Conservation (phyloP, 2,329 filamentous ascomycete species). For the Raffaelea ambrosiae region DNA sequence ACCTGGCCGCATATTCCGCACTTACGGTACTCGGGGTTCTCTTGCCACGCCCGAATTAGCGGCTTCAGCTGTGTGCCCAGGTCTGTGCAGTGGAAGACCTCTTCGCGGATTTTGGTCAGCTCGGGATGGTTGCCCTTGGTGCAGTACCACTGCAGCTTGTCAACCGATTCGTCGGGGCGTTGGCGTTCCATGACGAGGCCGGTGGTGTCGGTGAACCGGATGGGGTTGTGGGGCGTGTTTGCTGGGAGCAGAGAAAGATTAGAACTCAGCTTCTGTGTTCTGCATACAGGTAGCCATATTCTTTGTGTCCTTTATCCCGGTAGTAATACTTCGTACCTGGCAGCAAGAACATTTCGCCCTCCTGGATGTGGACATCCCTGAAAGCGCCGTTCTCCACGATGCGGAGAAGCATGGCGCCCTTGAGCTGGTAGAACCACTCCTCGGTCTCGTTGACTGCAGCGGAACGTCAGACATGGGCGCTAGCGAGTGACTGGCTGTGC, state of each 20-base stretch:
- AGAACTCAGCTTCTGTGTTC: no score
- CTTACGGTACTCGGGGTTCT: conserved; percentile 54
- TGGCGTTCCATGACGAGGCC: conserved; percentile 85
- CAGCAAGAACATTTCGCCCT: conserved; percentile 4
- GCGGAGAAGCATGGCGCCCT: conserved; percentile 2
- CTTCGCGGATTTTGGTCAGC: conserved; percentile 66
- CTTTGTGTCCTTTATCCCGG: no score
- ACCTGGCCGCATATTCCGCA: conserved; percentile 69
- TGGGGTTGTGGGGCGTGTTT: conserved; percentile 51
- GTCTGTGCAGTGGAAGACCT: conserved; percentile 76
- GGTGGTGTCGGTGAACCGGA: conserved; percentile 84
- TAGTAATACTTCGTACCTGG: no score
- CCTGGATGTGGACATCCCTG: background rate
- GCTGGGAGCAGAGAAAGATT: no score
- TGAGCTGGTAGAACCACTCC: conserved; percentile 4
- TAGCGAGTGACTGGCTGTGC: no score
- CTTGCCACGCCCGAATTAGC: conserved; percentile 74
- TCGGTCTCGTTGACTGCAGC: conserved; percentile 1
- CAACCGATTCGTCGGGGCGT: conserved; percentile 58
- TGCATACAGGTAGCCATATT: no score
- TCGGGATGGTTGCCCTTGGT: conserved; percentile 39
- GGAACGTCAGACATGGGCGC: no score
- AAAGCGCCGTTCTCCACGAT: background rate
- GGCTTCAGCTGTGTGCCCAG: conserved; percentile 88
- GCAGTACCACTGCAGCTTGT: conserved; percentile 65